Evolutionary conservation across 2,329 filamentous ascomycete species (phyloP).

Genomic region (Penicillium sp.): DNA sequence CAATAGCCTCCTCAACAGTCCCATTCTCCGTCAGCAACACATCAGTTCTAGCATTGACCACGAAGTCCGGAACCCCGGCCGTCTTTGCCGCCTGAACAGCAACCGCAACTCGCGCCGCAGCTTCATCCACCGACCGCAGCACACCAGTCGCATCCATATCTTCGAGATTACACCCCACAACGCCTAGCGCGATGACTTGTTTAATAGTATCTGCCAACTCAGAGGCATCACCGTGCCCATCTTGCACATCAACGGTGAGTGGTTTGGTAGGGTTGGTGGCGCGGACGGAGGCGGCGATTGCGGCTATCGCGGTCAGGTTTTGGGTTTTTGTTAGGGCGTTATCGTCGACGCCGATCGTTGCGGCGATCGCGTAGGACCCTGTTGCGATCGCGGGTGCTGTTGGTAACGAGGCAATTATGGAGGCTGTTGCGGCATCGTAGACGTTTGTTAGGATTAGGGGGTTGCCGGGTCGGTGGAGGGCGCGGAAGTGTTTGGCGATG

Average conservation of each 20-base stretch:
- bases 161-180: constrained; percentile 60
- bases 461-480: constrained; percentile 52
- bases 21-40: constrained; percentile 41
- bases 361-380: constrained; percentile 54
- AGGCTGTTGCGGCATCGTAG: constrained; percentile 55
- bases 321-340: constrained; percentile 52
- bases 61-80: constrained; percentile 56
- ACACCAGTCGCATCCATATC: constrained; percentile 48
- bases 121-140: constrained; percentile 46
- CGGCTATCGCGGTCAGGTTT: constrained; percentile 52
- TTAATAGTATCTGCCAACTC: constrained; percentile 43
- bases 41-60: constrained; percentile 60
- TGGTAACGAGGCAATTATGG: constrained; percentile 42
- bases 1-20: constrained; percentile 51
- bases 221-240: constrained; percentile 57
- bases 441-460: constrained; percentile 58
- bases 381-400: constrained; percentile 49
- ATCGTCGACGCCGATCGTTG: constrained; percentile 47
- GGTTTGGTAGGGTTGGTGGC: constrained; percentile 32
- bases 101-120: constrained; percentile 49
- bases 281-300: constrained; percentile 49
- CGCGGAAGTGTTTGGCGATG: constrained; percentile 28
- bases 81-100: constrained; percentile 37
- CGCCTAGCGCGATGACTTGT: constrained; percentile 52
- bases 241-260: constrained; percentile 60